These are phyloP conservation scores for Kingdonia uniflora DNA, from an alignment of 164 flowering plant species.

Conservation along the genomic window DNA sequence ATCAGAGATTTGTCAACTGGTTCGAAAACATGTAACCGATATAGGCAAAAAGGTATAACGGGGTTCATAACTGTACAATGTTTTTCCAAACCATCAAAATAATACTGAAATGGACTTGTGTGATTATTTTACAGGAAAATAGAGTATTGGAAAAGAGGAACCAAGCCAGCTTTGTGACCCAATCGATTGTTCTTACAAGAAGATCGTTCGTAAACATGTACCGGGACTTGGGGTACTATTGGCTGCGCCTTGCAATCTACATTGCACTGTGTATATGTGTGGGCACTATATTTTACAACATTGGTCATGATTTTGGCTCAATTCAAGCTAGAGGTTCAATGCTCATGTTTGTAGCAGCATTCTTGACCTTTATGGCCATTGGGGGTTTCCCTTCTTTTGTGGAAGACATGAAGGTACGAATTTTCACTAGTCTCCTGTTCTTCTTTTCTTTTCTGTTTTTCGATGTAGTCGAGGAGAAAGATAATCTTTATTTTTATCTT, in stretches of 20 bases:
- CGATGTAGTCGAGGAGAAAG: too few species aligned
- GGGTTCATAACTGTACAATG: background rate
- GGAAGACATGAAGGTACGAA: slow-evolving; percentile 43
- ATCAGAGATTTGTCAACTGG: slow-evolving; percentile 22
- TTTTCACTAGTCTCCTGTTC: too few species aligned
- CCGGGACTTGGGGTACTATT: slow-evolving; percentile 59
- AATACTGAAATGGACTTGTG: background rate
- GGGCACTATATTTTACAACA: slow-evolving; percentile 38
- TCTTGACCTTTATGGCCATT: slow-evolving; percentile 40
- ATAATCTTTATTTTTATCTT: background rate
- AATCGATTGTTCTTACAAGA: slow-evolving; percentile 29
- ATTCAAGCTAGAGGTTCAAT: slow-evolving; percentile 39
- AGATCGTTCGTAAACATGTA: slow-evolving; percentile 52
- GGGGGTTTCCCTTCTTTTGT: slow-evolving; percentile 57
- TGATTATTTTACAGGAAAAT: slow-evolving; percentile 15
- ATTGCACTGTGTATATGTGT: slow-evolving; percentile 23
- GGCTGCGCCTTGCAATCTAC: slow-evolving; percentile 42
- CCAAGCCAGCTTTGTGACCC: slow-evolving; percentile 31
- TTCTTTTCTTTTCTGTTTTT: too few species aligned
- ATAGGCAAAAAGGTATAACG: slow-evolving; percentile 23
- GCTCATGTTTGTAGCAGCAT: slow-evolving; percentile 33
- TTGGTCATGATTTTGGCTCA: slow-evolving; percentile 26
- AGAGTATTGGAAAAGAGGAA: slow-evolving; percentile 13
- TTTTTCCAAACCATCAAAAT: too few species aligned
- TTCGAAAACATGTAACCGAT: slow-evolving; percentile 15